Evolutionary conservation across 1,284 basidiomycete species (phyloP).

Genomic region (Athelia sp.): DNA sequence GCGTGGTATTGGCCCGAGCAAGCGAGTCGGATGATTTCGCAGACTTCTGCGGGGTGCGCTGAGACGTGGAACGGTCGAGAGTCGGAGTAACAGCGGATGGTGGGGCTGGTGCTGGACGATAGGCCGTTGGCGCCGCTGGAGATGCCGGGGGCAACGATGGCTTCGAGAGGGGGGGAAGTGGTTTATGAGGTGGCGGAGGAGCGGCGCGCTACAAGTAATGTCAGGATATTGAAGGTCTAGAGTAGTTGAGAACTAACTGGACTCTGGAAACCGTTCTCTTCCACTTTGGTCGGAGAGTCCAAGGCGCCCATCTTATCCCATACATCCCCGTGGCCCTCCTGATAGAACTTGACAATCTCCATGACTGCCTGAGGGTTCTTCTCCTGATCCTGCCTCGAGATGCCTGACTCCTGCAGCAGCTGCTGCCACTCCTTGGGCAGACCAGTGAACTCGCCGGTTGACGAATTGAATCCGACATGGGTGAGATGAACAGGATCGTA

Average conservation of each 20-base stretch:
- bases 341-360: slow-evolving; percentile 99
- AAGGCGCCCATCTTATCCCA: slow-evolving; percentile 78
- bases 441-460: slow-evolving; percentile 97
- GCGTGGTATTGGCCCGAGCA: slow-evolving; percentile 62
- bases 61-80: slow-evolving; percentile 75
- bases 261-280: slow-evolving; percentile 37
- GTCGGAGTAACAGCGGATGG: slow-evolving; percentile 50
- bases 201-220: slow-evolving; percentile 35
- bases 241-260: slow-evolving; percentile 36
- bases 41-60: slow-evolving; percentile 55
- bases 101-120: slow-evolving; percentile 65
- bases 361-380: slow-evolving; percentile 98
- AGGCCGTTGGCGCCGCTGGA: slow-evolving; percentile 44
- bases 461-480: slow-evolving; percentile 98
- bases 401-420: slow-evolving; percentile 93
- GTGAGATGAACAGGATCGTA: slow-evolving; percentile 99
- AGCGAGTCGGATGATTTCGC: slow-evolving; percentile 43
- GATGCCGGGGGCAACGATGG: slow-evolving; percentile 25
- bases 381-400: slow-evolving; percentile 92
- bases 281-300: slow-evolving; percentile 11
- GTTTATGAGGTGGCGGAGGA: slow-evolving; percentile 51
- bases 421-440: slow-evolving; percentile 99
- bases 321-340: slow-evolving; percentile 77
- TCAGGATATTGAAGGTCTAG: slow-evolving; percentile 5
- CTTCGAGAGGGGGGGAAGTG: slow-evolving; percentile 19